phyloP scores from a whole-genome alignment of 2,329 filamentous ascomycete species.

The Paracoccidioides lutzii region DNA sequence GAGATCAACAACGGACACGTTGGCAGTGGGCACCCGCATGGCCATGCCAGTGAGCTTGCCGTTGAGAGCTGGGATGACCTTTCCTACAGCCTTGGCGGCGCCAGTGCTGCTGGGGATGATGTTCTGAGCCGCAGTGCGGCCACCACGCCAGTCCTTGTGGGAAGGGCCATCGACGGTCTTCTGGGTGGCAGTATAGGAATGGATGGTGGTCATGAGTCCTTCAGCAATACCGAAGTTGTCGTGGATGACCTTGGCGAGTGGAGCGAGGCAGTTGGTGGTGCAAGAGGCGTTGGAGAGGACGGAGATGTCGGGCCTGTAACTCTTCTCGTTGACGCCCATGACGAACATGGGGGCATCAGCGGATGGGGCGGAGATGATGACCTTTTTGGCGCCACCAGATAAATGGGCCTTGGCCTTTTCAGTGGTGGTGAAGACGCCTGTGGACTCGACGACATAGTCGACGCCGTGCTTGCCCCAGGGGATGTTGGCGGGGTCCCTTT shows the following conservation, averaged over 20 bases:
- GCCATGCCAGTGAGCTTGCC: slow-evolving; percentile 99
- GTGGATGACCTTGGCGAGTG: slow-evolving; percentile 97
- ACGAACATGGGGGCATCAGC: slow-evolving; percentile 98
- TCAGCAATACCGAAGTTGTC: slow-evolving; percentile 96
- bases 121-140: slow-evolving; percentile 97
- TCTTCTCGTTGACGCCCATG: slow-evolving; percentile 95
- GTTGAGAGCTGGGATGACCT: slow-evolving; percentile 96
- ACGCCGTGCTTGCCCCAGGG: slow-evolving; percentile 80
- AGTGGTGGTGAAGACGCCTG: slow-evolving; percentile 96
- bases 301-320: slow-evolving; percentile 78
- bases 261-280: slow-evolving; percentile 99
- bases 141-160: slow-evolving; percentile 98
- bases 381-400: slow-evolving; percentile 96
- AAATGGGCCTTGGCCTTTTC: slow-evolving; percentile 92
- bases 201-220: slow-evolving; percentile 99
- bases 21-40: slow-evolving; percentile 96
- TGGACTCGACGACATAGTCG: slow-evolving; percentile 93
- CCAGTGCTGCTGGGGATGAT: slow-evolving; percentile 99
- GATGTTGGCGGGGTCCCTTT: slow-evolving; percentile 81
- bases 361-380: slow-evolving; percentile 51
- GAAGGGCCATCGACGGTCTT: slow-evolving; percentile 99
- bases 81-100: slow-evolving; percentile 99
- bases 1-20: slow-evolving; percentile 98
- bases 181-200: slow-evolving; percentile 99
- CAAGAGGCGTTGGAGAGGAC: slow-evolving; percentile 99